These are phyloP conservation scores for Trichomonas gallinae DNA, from an alignment of 208 protist species.

Conservation along the genomic window DNA sequence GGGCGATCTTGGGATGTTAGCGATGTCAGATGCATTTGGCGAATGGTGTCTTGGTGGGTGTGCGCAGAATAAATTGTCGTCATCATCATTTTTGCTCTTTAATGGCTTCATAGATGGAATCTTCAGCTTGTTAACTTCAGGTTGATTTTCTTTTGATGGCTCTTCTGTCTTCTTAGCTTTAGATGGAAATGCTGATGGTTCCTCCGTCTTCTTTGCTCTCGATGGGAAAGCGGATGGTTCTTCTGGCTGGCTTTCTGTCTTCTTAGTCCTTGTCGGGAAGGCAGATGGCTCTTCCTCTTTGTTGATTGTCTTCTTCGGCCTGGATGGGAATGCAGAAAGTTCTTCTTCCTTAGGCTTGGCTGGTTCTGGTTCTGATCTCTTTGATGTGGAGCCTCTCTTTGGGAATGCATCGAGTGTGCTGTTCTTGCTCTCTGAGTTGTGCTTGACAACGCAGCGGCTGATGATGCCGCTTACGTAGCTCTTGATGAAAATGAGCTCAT, in stretches of 20 bases:
- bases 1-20: too few species aligned
- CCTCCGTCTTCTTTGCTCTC: too few species aligned
- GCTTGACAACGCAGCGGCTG: background rate
- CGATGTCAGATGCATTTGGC: too few species aligned
- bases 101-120: too few species aligned
- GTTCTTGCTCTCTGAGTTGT: background rate
- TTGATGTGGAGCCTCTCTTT: background rate
- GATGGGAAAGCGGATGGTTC: background rate
- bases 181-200: too few species aligned
- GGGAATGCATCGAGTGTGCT: background rate
- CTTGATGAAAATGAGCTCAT: background rate
- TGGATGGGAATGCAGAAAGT: background rate
- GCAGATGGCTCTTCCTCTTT: background rate
- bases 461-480: background rate
- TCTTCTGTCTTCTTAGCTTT: too few species aligned
- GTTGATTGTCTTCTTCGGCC: background rate
- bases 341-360: too few species aligned
- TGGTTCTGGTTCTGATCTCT: background rate
- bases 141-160: too few species aligned
- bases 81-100: too few species aligned
- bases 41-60: too few species aligned
- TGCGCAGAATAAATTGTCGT: too few species aligned
- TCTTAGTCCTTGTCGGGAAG: background rate
- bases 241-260: background rate
- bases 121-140: too few species aligned